phyloP scores from a whole-genome alignment of 2,329 filamentous ascomycete genomes.

The Talaromyces pinophilus region DNA sequence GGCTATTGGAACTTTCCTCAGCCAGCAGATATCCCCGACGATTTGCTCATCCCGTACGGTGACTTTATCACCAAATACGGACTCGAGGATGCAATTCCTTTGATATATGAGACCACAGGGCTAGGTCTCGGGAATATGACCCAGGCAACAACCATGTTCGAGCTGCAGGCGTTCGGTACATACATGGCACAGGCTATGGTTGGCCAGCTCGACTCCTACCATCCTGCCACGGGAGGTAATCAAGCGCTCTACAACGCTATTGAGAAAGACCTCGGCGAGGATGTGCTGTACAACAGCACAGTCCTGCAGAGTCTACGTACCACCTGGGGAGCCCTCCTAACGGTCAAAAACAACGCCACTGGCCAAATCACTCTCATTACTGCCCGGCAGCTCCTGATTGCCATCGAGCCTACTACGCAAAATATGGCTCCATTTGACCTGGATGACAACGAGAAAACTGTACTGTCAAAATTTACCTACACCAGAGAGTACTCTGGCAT shows the following conservation, averaged over 20 bases:
- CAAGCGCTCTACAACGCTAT: slow-evolving; percentile 47
- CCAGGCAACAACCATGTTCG: slow-evolving; percentile 17
- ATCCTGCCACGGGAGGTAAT: slow-evolving; percentile 33
- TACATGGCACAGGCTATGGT: slow-evolving; percentile 17
- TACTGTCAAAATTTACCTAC: slow-evolving; percentile 42
- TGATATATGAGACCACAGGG: slow-evolving; percentile 46
- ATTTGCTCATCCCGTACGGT: slow-evolving; percentile 51
- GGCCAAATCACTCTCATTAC: slow-evolving; percentile 31
- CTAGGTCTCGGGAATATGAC: slow-evolving; percentile 42
- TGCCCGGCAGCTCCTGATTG: slow-evolving; percentile 43
- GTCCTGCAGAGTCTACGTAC: slow-evolving; percentile 30
- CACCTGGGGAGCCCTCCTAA: slow-evolving; percentile 35
- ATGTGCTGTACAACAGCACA: slow-evolving; percentile 44
- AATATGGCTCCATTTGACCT: slow-evolving; percentile 41
- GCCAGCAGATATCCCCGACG: slow-evolving; percentile 43
- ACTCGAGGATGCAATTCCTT: slow-evolving; percentile 46
- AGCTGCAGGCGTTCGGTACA: slow-evolving; percentile 14
- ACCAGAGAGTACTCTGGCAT: slow-evolving; percentile 39
- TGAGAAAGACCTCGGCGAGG: slow-evolving; percentile 38
- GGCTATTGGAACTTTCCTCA: slow-evolving; percentile 43
- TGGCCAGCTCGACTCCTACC: slow-evolving; percentile 11
- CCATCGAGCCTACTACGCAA: slow-evolving; percentile 39
- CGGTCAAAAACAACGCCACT: slow-evolving; percentile 32
- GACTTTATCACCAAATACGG: slow-evolving; percentile 53
- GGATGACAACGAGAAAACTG: slow-evolving; percentile 31